Conservation (phyloP, 2,329 filamentous ascomycete species). For the Claviceps pusilla region DNA sequence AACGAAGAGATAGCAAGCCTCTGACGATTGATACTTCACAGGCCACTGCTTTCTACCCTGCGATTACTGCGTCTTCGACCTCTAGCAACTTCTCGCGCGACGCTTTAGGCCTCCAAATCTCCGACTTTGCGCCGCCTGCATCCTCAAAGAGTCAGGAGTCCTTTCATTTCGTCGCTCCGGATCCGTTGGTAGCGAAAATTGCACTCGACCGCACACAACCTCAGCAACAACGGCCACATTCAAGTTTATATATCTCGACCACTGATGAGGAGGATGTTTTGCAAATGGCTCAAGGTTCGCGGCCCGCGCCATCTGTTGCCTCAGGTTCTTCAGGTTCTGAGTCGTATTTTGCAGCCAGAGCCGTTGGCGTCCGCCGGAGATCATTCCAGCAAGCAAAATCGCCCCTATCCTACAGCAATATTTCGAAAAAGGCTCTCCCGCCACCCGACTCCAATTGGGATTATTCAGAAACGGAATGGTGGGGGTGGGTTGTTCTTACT, state of each 20-base stretch:
- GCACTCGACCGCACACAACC: slow-evolving; percentile 1
- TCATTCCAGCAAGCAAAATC: slow-evolving; percentile 42
- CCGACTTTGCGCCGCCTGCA: slow-evolving; percentile 29
- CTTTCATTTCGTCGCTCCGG: slow-evolving; percentile 11
- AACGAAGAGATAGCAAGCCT: slow-evolving; percentile 37
- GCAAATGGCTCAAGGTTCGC: slow-evolving; percentile 41
- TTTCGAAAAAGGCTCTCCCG: slow-evolving; percentile 33
- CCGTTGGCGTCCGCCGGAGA: slow-evolving; percentile 29
- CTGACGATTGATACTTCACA: slow-evolving; percentile 28
- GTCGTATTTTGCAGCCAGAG: slow-evolving; percentile 40
- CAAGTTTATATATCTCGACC: slow-evolving; percentile 38
- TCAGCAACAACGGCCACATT: slow-evolving; percentile 11
- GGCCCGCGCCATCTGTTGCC: slow-evolving; percentile 25
- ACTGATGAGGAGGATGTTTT: slow-evolving; percentile 73
- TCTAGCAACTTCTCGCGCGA: slow-evolving; percentile 15
- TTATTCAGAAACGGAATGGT: slow-evolving; percentile 91
- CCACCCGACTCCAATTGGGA: slow-evolving; percentile 53
- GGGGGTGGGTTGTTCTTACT: slow-evolving; percentile 86
- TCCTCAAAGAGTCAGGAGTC: slow-evolving; percentile 32
- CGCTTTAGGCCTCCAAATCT: slow-evolving; percentile 31
- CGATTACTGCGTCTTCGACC: slow-evolving; percentile 9
- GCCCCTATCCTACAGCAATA: slow-evolving; percentile 40
- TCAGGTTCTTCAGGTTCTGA: slow-evolving; percentile 44
- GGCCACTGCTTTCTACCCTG: slow-evolving; percentile 10
- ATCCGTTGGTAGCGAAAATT: slow-evolving; percentile 9